Conservation (phyloP, 345 rosid species). For the Populus pruinosa region DNA sequence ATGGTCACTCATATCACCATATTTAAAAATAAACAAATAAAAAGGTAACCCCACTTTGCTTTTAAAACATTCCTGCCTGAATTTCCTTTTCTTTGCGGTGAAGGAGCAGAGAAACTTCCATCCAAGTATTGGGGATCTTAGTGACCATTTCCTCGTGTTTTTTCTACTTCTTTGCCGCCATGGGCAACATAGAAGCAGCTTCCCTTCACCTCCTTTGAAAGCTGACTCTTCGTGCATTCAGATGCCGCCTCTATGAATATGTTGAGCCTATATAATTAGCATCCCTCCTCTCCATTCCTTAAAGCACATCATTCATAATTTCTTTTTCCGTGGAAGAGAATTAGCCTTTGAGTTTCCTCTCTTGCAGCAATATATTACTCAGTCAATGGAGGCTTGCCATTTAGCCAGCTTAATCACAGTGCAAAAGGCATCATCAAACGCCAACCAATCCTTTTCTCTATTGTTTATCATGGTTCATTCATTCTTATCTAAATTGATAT, state of each 20-base stretch:
- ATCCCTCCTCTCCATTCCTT: constrained; percentile 5
- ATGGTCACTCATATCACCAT: background rate
- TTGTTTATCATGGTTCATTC: constrained; percentile 26
- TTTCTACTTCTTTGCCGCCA: constrained; percentile 4
- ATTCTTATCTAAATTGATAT: constrained; percentile 23
- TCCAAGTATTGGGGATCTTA: background rate
- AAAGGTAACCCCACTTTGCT: background rate
- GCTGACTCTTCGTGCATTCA: background rate
- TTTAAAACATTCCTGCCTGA: too few relatives aligned
- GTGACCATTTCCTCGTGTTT: constrained; percentile 3
- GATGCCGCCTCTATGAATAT: background rate
- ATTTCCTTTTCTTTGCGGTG: background rate
- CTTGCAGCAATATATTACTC: background rate
- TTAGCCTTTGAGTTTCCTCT: background rate
- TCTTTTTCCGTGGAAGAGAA: background rate
- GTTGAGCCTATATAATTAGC: constrained; percentile 14
- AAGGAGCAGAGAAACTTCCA: constrained; percentile 20
- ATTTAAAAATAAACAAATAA: background rate
- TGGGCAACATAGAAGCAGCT: constrained; percentile 6
- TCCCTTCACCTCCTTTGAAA: constrained; percentile 22
- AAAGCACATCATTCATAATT: background rate
- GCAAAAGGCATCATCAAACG: constrained; percentile 33
- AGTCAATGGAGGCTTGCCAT: constrained; percentile 9
- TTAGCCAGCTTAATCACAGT: constrained; percentile 14
- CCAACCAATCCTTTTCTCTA: constrained; percentile 15